Evolutionary conservation across 2,329 filamentous ascomycete genomes (phyloP).

Genomic region (Aureobasidium sp.): DNA sequence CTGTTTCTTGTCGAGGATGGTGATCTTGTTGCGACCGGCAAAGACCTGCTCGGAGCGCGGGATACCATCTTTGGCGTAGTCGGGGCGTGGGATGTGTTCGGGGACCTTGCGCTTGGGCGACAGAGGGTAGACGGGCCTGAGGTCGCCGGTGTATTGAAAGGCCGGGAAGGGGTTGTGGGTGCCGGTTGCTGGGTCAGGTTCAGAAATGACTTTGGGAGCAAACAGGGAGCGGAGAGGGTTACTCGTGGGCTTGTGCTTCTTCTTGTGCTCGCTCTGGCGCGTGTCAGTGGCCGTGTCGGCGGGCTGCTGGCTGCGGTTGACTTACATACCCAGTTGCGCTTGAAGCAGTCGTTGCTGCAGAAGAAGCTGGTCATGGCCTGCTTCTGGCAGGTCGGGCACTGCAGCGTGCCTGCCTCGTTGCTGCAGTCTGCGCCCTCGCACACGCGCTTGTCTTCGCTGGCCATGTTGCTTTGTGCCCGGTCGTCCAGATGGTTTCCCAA

Average conservation of each 20-base stretch:
- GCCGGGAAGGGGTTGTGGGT: conserved; percentile 87
- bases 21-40: conserved; percentile 66
- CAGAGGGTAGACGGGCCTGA: conserved; percentile 67
- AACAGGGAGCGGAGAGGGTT: conserved; percentile 65
- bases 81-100: conserved; percentile 71
- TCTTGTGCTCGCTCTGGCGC: conserved; percentile 69
- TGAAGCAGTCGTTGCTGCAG: conserved; percentile 98
- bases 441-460: conserved; percentile 47
- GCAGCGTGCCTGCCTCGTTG: conserved; percentile 76
- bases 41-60: conserved; percentile 57
- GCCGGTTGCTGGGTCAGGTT: conserved; percentile 84
- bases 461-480: not conserved
- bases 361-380: conserved; percentile 87
- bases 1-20: conserved; percentile 68
- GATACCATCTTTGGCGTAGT: conserved; percentile 81
- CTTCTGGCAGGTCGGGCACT: conserved; percentile 94
- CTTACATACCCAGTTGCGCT: conserved; percentile 81
- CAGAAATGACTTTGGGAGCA: conserved; percentile 75
- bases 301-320: conserved; percentile 15
- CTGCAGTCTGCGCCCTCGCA: conserved; percentile 78
- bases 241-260: conserved; percentile 72
- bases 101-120: conserved; percentile 66
- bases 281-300: conserved; percentile 19
- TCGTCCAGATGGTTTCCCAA: not conserved
- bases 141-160: conserved; percentile 69